Base-by-base conservation (phyloP, 495 filamentous ascomycete genomes). In the Daldinia decipiens region DNA sequence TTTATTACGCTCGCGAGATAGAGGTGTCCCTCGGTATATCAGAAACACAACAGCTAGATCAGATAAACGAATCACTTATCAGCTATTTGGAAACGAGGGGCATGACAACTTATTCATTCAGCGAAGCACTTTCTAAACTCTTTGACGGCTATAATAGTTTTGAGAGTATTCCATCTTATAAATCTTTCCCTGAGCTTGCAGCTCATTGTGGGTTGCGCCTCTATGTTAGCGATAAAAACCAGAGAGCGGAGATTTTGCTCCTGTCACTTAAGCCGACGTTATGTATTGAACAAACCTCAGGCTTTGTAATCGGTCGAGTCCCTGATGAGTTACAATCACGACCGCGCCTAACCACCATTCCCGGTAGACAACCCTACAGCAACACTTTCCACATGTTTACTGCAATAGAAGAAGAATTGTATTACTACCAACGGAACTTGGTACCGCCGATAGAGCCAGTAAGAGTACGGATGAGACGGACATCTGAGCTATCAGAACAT, bases 311-410 rank as follows among this genome's bases (percentile, higher is more conserved):
- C 1, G 13, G 12, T 12, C 31, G 1, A 19, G 31, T 56, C 19
- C 53, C 53, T 1, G 8, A 11, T 13, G 31, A 56, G 11, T 6
- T 24, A 13, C 32, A 21, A 8, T 19, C 19, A 4, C 54, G 34
- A 2, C 54, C 8, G 13, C n/a, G 32, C 12, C 19, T 21, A 8
- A 15, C 19, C 3, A 34, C 54, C 1, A 6, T 38, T 27, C 34
- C 34, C 9, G 32, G 17, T 1, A 7, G 19, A 34, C 31, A 57
- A 3, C n/a, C 32, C 32, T 57, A 40, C 19, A 57, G 54, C 13
- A 57, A 15, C 17, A 57, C 54, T 2, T 57, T 24, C 19, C 54
- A 57, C 12, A 57, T 57, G 54, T 57, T 57, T n/a, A 57, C 54
- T 1, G 54, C 4, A 6, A 11, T 4, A 26, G 54, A 57, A 13